Evolutionary conservation across 768 basidiomycete genomes (phyloP), one percentile per base, ranked within the genome.

Genomic region (Tephrocybe sp.): DNA sequence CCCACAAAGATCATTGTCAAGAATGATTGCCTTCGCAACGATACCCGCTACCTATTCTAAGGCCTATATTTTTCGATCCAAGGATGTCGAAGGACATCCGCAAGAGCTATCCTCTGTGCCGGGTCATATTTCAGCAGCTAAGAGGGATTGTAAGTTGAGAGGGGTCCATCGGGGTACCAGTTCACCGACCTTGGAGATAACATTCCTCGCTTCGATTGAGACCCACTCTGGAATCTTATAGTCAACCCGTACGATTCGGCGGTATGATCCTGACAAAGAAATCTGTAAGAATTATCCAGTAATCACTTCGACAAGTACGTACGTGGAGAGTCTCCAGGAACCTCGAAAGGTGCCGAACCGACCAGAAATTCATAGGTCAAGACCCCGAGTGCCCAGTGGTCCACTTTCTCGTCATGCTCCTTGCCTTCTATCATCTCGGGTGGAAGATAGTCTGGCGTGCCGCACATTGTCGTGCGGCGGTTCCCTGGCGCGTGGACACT

Each of bases 401-500:
- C 96, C 25, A 98, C 96, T 58, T 73, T 85, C 61, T 93, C 91
- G 45, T 78, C 86, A 65, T 98, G 95, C 50, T 87, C 88, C 61
- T 81, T 86, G 0, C 88, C 86, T 59, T 97, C 93, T 4, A 99
- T 89, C 96, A 98, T 99, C 77, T 98, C 96, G 10, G 97, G 96
- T 0, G 97, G 95, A 11, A 99, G 76, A 65, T 98, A 98, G 66
- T 98, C 97, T 38, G 98, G 73, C 1, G 96, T 98, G 12, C 96
- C 96, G 60, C 96, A 98, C 15, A 98, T 77, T 0, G 96, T 98
- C 69, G 80, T 88, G 37, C 96, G 73, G 28, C 93, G 74, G 63
- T 93, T 90, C 0, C 91, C 84, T 0, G 96, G 95, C 0, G 95
- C 95, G 65, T 98, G 96, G 8, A 97, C 93, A 60, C 88, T 93